Conservation (phyloP, 306 rosid genomes). For the Glycyrrhiza uralensis region DNA sequence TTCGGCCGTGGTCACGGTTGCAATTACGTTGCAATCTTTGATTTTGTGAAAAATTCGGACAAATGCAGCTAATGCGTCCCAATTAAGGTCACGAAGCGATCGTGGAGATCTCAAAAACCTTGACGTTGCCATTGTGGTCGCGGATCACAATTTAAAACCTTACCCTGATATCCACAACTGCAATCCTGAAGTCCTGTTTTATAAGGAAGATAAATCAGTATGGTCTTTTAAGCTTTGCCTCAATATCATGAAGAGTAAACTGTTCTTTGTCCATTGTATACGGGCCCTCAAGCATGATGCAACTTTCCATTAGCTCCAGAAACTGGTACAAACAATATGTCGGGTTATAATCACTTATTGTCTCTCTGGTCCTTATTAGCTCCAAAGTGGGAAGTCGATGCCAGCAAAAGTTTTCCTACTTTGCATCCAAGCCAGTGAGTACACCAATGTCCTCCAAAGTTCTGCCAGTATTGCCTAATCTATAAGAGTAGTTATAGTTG, state of each 20-base stretch:
- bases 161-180: neutral
- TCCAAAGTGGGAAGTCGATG: neutral
- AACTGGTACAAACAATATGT: slow-evolving; percentile 11
- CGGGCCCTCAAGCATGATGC: slow-evolving; percentile 17
- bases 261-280: neutral
- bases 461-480: neutral
- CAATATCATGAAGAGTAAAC: neutral
- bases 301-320: slow-evolving; percentile 16
- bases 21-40: too few species aligned
- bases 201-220: neutral
- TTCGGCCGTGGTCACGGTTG: too few species aligned
- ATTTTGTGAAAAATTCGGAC: too few species aligned
- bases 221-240: neutral
- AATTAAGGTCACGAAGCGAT: too few species aligned
- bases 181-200: slow-evolving; percentile 2
- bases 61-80: too few species aligned
- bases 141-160: too few species aligned
- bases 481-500: too few species aligned
- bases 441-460: neutral
- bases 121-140: too few species aligned
- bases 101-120: too few species aligned
- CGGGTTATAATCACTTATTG: slow-evolving; percentile 19
- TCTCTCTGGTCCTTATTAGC: slow-evolving; percentile 2
- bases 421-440: neutral
- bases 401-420: neutral